A percentile compares a stretch with the other conserved stretches of the same genome.
phyloP scores from a whole-genome alignment of 306 rosid species.

The Cicer arietinum region DNA sequence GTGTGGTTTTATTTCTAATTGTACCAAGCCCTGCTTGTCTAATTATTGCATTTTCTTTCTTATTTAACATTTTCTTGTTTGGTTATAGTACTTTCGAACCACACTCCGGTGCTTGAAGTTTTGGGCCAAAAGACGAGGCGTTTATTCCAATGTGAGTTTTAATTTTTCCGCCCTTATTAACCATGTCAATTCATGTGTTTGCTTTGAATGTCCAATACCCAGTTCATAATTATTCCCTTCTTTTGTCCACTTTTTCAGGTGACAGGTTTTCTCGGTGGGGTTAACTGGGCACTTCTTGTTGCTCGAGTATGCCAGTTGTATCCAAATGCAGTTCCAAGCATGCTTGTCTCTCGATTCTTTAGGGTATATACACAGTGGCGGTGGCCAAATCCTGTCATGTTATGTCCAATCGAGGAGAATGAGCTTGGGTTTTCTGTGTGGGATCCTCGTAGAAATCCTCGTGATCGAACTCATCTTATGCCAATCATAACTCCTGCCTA shows the following conservation, averaged over 20 bases:
- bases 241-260: constrained; percentile 56
- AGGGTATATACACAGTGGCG: constrained; percentile 98
- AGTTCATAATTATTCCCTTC: not conserved
- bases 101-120: constrained; percentile 85
- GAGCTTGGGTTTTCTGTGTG: constrained; percentile 85
- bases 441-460: constrained; percentile 93
- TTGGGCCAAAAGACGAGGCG: constrained; percentile 96
- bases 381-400: constrained; percentile 97
- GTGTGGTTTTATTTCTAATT: constrained; percentile 8
- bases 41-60: not conserved
- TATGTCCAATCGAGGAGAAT: constrained; percentile 85
- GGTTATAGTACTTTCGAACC: constrained; percentile 68
- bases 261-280: constrained; percentile 98
- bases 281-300: constrained; percentile 94
- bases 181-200: constrained; percentile 12
- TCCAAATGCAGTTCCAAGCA: constrained; percentile 94
- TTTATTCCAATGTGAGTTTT: constrained; percentile 86
- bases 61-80: not conserved
- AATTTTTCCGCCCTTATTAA: not conserved
- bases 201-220: constrained; percentile 5
- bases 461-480: constrained; percentile 88
- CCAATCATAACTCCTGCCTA: constrained; percentile 97
- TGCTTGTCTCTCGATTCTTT: constrained; percentile 92
- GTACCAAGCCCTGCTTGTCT: not conserved
- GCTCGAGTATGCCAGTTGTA: constrained; percentile 93